These are phyloP conservation scores for Backusella luteola DNA, from an alignment of 192 early-diverging fungal genomes.

Conservation along the genomic window DNA sequence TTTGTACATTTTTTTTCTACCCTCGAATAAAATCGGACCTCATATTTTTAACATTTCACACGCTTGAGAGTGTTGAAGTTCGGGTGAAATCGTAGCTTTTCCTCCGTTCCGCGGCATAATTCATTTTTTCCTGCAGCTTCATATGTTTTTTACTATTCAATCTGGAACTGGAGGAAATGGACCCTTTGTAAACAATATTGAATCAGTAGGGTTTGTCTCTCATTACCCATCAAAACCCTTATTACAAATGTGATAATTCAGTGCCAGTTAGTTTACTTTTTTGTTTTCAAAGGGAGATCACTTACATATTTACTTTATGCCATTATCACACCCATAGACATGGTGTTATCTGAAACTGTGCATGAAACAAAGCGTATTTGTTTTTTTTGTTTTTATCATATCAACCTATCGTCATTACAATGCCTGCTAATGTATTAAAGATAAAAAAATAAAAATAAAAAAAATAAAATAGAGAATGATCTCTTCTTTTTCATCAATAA, in stretches of 20 bases:
- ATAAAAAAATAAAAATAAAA: background rate
- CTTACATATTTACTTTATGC: background rate
- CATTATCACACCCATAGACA: background rate
- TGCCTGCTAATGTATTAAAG: background rate
- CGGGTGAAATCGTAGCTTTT: background rate
- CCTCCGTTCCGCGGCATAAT: conserved; percentile 1
- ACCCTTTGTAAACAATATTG: background rate
- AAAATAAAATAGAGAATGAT: background rate
- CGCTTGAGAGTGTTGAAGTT: background rate
- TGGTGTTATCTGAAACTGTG: background rate
- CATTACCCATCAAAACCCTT: background rate
- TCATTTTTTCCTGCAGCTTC: background rate
- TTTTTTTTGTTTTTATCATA: background rate
- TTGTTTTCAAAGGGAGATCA: background rate
- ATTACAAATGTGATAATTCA: background rate
- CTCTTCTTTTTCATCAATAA: background rate
- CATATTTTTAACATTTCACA: background rate
- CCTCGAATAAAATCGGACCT: background rate
- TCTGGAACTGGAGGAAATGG: background rate
- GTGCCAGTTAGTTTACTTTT: background rate
- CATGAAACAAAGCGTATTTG: background rate
- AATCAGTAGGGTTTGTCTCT: background rate
- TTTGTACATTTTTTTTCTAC: conserved; percentile 2
- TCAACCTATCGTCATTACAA: background rate
- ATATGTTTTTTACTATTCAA: background rate